Evolutionary conservation across 2,329 filamentous ascomycete genomes (phyloP), one percentile per base, ranked within the genome.

Genomic region (Fusarium torreyae): DNA sequence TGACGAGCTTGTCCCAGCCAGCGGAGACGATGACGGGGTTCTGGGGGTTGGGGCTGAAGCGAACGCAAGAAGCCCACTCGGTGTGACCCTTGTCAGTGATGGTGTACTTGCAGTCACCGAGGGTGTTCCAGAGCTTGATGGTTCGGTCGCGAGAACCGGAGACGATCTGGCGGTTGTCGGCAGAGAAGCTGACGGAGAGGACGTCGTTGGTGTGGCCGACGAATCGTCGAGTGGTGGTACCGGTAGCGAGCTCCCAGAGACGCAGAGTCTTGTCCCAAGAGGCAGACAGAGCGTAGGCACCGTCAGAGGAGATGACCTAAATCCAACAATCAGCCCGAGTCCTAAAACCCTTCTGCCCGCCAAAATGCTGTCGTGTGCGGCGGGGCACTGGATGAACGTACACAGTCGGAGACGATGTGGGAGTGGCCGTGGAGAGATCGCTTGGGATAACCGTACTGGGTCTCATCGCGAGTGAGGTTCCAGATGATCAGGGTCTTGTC

Each of bases 101-200:
- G 88, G 95, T 99, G 92, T 91, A 99, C 90, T 99, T 99, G 94
- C 96, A 99, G 91, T 99, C 96, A 86, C 96, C 96, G 76, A 99
- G 94, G 79, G 96, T 99, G 90, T 99, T 99, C 96, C 96, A 99
- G 80, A 99, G 92, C 93, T 98, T 99, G 90, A 99, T 98, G 81
- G 93, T 94, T 84, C 94, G 92, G 89, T 99, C 96, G 84, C 96
- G 94, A 74, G 96, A 98, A 76, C 94, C 96, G 76, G 96, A 98
- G 80, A 98, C 96, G 85, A 99, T 98, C 90, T 98, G 96, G 83
- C 96, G 93, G 93, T 98, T 98, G 89, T 99, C 96, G 90, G 96
- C 96, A 79, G 96, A 98, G 93, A 99, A 99, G 77, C 94, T 98
- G 84, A 99, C 96, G 84, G 95, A 98, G 82, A 98, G 94, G 79